These are phyloP conservation scores for Aureobasidium pullulans DNA, from an alignment of 2,329 filamentous ascomycete genomes.

Conservation along the genomic window DNA sequence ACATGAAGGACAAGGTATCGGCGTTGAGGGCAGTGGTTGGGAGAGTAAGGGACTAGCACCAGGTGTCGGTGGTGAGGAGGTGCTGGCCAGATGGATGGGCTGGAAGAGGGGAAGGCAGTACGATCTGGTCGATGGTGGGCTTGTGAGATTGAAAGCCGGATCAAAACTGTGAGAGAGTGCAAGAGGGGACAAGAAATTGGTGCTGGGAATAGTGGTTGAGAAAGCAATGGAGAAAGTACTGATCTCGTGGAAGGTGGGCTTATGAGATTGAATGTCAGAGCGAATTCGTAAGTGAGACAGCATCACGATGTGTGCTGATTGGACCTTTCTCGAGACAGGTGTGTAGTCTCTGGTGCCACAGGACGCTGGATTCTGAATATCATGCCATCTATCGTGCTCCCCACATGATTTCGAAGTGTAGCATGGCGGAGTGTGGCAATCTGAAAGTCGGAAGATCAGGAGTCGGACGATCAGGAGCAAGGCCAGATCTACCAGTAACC, in stretches of 20 bases:
- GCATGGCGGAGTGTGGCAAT: too few relatives aligned
- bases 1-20: conserved; percentile 55
- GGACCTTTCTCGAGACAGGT: too few relatives aligned
- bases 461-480: too few relatives aligned
- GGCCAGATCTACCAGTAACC: too few relatives aligned
- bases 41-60: conserved; percentile 50
- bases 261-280: conserved; percentile 27
- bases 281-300: background rate
- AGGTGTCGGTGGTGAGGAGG: conserved; percentile 65
- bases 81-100: conserved; percentile 64
- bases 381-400: too few relatives aligned
- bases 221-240: conserved; percentile 55
- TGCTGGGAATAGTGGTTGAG: conserved; percentile 61
- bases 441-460: too few relatives aligned
- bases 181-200: conserved; percentile 55
- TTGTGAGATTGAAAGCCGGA: conserved; percentile 36
- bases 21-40: conserved; percentile 63
- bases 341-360: too few relatives aligned
- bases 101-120: conserved; percentile 69
- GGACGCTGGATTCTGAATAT: too few relatives aligned
- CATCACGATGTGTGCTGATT: too few relatives aligned
- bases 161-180: background rate
- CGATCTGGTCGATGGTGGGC: conserved; percentile 54
- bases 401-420: too few relatives aligned
- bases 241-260: conserved; percentile 57